Evolutionary conservation across 2,329 filamentous ascomycete genomes (phyloP).

Genomic region (Penicillium brasilianum): DNA sequence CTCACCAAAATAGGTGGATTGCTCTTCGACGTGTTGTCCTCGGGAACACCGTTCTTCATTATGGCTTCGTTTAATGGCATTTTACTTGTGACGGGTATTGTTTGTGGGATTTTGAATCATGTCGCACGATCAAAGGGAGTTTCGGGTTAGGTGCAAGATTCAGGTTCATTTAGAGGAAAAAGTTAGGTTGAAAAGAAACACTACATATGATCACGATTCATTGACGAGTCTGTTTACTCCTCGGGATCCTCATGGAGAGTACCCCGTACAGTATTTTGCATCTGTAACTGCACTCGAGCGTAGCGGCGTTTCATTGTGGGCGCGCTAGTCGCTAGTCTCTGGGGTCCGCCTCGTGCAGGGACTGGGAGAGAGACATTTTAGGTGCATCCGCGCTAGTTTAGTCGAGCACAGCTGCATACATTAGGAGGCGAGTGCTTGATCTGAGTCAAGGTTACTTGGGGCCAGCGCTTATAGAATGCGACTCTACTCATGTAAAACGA

Average conservation of each 20-base stretch:
- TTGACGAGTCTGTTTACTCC: too few species aligned
- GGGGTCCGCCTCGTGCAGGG: neutral
- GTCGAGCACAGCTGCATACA: slow-evolving; percentile 1
- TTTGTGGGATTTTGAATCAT: slow-evolving; percentile 35
- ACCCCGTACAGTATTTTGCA: neutral
- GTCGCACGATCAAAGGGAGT: slow-evolving; percentile 20
- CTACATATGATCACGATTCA: too few species aligned
- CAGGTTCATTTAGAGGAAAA: neutral
- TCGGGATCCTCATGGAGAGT: too few species aligned
- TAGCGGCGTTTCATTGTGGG: neutral
- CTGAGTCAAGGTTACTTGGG: neutral
- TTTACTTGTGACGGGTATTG: slow-evolving; percentile 57
- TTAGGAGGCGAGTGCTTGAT: neutral
- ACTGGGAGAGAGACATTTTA: neutral
- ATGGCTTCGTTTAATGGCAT: slow-evolving; percentile 87
- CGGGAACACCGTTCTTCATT: slow-evolving; percentile 87
- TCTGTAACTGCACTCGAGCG: neutral
- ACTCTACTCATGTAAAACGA: neutral
- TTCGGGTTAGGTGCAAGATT: neutral
- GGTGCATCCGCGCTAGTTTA: neutral
- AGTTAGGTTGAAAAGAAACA: neutral
- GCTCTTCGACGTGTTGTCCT: slow-evolving; percentile 76
- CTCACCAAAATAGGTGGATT: slow-evolving; percentile 89
- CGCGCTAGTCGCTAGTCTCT: neutral
- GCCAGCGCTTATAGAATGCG: neutral